Percentiles rank a stretch among this genome's conserved stretches.
Evolutionary conservation across 1,139 yeast species (phyloP).

Genomic region (Pichia sp.): DNA sequence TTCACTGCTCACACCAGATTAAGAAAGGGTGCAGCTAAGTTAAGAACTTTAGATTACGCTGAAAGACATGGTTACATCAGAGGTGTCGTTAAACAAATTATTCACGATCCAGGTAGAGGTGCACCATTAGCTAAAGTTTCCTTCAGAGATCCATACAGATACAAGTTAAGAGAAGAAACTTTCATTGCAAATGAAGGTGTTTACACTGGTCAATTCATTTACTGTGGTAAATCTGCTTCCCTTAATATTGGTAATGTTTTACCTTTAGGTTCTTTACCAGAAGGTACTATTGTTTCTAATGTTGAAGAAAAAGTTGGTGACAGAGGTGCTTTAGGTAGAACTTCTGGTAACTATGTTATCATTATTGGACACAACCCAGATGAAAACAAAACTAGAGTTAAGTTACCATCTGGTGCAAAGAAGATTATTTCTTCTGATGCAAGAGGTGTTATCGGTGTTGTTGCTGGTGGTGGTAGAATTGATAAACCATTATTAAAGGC

Average conservation of each 20-base stretch:
- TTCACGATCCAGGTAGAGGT: constrained; percentile 99
- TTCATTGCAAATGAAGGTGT: constrained; percentile 99
- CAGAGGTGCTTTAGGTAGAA: constrained; percentile 99
- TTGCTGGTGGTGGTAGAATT: constrained; percentile 99
- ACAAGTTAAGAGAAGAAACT: constrained; percentile 96
- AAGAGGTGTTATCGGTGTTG: constrained; percentile 99
- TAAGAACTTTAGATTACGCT: constrained; percentile 98
- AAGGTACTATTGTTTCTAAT: constrained; percentile 98
- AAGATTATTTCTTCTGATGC: constrained; percentile 91
- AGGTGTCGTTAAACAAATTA: constrained; percentile 97
- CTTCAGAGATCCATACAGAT: constrained; percentile 99
- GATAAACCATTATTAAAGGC: constrained; percentile 99
- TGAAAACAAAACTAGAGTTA: constrained; percentile 97
- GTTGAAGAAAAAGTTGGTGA: constrained; percentile 99
- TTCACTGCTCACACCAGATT: constrained; percentile 99
- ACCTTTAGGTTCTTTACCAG: constrained; percentile 97
- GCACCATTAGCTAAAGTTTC: constrained; percentile 99
- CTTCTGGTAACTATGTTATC: constrained; percentile 99
- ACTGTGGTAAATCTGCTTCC: constrained; percentile 99
- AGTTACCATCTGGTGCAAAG: constrained; percentile 99
- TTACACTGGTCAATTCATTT: constrained; percentile 98
- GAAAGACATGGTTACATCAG: constrained; percentile 99
- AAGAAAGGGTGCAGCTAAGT: constrained; percentile 99
- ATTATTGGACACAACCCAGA: constrained; percentile 99
- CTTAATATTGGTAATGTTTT: constrained; percentile 95